Evolutionary conservation across 2,329 filamentous ascomycete species (phyloP), one percentile per base, ranked within the genome.

Genomic region (Cladophialophora carrionii): DNA sequence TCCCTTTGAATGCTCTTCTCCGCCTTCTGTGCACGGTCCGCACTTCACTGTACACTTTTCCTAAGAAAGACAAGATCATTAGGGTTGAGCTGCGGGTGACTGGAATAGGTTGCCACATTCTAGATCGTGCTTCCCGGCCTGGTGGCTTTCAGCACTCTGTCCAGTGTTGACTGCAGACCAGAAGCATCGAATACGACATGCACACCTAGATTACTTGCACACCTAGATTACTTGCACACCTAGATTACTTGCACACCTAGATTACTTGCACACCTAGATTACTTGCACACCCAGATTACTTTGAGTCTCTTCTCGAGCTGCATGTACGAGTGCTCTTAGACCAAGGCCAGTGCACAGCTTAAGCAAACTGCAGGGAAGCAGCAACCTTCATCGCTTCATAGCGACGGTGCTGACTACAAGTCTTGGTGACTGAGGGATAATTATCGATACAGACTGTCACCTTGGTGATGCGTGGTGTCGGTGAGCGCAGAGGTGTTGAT

Each of bases 101-200:
- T 58, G 34, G 22, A 49, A 81, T 81, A 83, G 34, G 85, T 80
- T 6, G 82, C 83, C 56, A 84, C 82, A 60, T 84, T 85, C 63
- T 84, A 78, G 24, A 84, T 76, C 2, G 81, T 83, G 3, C 82
- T 82, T 41, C 80, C 72, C 22, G 81, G 79, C 34, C 81, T 76
- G 17, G 81, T 74, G 0, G 81, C 79, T 41, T 79, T 75, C 10
- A 84, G 74, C 3, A 80, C 82, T 59, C 77, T 72, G 58, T 83
- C 78, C 9, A 85, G 74, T 14, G 77, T 80, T 3, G 77, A 71
- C 68, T 84, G 83, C 6, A 84, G 80, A 17, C 83, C 83, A 2
- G 83, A 81, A 29, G 79, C 80, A 70, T 84, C 83, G 65, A 80
- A 84, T 0, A 78, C 79, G 7, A 84, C 74, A 66, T 84, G 77